Evolutionary conservation across 768 basidiomycete genomes (phyloP).

Genomic region (Fistulinella prunicolor): DNA sequence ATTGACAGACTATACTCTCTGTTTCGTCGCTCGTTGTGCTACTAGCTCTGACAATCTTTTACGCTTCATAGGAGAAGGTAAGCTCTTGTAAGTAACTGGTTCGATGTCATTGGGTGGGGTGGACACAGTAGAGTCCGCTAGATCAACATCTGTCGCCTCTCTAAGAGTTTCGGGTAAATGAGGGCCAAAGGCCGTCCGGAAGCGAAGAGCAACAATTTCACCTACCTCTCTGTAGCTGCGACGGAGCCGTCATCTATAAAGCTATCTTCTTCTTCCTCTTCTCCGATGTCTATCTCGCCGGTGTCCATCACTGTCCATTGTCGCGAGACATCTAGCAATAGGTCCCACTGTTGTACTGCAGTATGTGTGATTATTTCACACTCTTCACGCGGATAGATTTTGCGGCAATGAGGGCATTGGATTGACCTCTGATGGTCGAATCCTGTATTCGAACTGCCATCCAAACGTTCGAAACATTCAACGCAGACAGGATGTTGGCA

Average conservation of each 20-base stretch:
- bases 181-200: slow-evolving; percentile 9
- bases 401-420: no score
- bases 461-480: no score
- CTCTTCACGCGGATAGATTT: no score
- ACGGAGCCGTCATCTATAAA: slow-evolving; percentile 2
- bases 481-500: no score
- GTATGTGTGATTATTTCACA: no score
- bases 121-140: background rate
- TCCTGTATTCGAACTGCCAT: no score
- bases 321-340: slow-evolving; percentile 15
- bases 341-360: no score
- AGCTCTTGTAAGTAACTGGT: slow-evolving; percentile 13
- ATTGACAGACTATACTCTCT: slow-evolving; percentile 13
- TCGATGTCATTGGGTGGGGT: background rate
- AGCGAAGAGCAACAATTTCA: slow-evolving; percentile 1
- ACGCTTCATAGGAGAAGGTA: slow-evolving; percentile 23
- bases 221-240: slow-evolving; percentile 11
- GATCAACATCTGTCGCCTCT: slow-evolving; percentile 4
- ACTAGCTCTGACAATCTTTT: slow-evolving; percentile 15
- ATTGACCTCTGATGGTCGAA: no score
- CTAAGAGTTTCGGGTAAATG: background rate
- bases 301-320: slow-evolving; percentile 17
- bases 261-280: slow-evolving; percentile 5
- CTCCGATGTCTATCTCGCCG: slow-evolving; percentile 11
- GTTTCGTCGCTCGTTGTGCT: slow-evolving; percentile 8